Evolutionary conservation across 2,329 filamentous ascomycete genomes (phyloP).

Genomic region (Aureobasidium sp.): DNA sequence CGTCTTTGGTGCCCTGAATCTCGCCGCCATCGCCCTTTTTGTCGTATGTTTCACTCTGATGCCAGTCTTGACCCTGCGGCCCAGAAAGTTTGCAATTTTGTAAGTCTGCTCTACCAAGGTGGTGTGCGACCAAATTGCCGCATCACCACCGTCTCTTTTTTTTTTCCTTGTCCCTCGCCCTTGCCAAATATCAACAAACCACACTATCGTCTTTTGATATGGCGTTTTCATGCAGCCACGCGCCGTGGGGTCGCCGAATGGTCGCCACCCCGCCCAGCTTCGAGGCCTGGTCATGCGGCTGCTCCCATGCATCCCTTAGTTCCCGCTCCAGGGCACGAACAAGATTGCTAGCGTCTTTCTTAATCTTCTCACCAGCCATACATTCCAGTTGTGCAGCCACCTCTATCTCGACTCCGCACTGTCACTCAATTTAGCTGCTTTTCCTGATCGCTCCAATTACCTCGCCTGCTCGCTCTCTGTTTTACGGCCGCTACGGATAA

Average conservation of each 20-base stretch:
- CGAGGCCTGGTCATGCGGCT: conserved; percentile 17
- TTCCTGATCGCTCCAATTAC: conserved; percentile 2
- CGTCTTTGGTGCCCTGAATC: conserved; percentile 83
- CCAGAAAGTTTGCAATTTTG: conserved; percentile 93
- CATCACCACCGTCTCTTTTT: background rate
- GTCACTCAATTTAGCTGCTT: conserved; percentile 12
- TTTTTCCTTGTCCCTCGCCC: background rate
- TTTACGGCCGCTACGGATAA: conserved; percentile 12
- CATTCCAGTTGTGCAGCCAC: conserved; percentile 8
- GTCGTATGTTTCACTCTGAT: conserved; percentile 86
- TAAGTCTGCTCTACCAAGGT: conserved; percentile 51
- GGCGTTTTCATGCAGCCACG: conserved; percentile 6
- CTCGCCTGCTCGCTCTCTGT: conserved; percentile 13
- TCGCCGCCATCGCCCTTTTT: conserved; percentile 85
- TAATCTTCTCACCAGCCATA: conserved; percentile 9
- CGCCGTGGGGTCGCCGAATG: conserved; percentile 8
- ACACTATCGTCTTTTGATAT: background rate
- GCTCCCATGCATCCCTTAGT: conserved; percentile 17
- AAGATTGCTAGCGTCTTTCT: conserved; percentile 12
- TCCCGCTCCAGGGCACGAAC: conserved; percentile 13
- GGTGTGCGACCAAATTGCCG: conserved; percentile 6
- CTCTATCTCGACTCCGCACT: conserved; percentile 6
- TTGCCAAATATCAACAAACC: background rate
- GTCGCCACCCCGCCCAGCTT: conserved; percentile 8
- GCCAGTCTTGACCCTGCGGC: conserved; percentile 68